Evolutionary conservation across 768 basidiomycete species (phyloP), one percentile per base, ranked within the genome.

Genomic region (Neoboletus magnificus): DNA sequence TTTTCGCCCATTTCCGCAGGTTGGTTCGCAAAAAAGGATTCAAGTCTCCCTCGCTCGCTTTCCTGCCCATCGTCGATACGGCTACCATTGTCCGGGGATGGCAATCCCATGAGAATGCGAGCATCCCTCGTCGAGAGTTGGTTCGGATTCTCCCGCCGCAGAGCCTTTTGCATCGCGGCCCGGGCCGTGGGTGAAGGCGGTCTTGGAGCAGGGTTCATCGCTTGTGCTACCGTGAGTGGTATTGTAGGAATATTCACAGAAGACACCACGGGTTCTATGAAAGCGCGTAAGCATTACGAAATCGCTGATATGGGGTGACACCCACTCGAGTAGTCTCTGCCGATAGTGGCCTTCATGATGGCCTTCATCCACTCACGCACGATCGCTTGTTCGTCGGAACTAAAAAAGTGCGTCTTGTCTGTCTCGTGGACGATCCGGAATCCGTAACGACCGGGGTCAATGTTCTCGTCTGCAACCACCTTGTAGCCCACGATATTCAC

Each of bases 351-450:
- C 70, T 98, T 99, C 93, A 98, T 98, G 62, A 99, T 84, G 9
- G 95, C 93, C 76, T 98, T 99, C 97, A 98, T 98, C 96, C 97
- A 98, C 61, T 93, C 93, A n/a, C 97, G 84, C 46, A 97, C 81
- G 36, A 84, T 73, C 1, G 74, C 65, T 71, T 93, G 91, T 66
- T 98, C 94, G 23, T 93, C 89, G 0, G 92, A 93, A 59, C 91
- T 92, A 74, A 99, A 99, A 66, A 73, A 92, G 70, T 98, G 93
- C 1, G 89, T 78, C 74, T 89, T 91, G 69, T 93, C 90, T 8
- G 80, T 74, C 43, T 93, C 91, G 62, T 98, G 95, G 32, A 95
- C 83, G 59, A 98, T 89, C 62, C 91, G 82, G 84, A 98, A 98
- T 5, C 93, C 95, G 72, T 96, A 98, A 64, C 87, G 83, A 15